Conservation (phyloP, 768 basidiomycete species). For the Psilocybe subaeruginosa region DNA sequence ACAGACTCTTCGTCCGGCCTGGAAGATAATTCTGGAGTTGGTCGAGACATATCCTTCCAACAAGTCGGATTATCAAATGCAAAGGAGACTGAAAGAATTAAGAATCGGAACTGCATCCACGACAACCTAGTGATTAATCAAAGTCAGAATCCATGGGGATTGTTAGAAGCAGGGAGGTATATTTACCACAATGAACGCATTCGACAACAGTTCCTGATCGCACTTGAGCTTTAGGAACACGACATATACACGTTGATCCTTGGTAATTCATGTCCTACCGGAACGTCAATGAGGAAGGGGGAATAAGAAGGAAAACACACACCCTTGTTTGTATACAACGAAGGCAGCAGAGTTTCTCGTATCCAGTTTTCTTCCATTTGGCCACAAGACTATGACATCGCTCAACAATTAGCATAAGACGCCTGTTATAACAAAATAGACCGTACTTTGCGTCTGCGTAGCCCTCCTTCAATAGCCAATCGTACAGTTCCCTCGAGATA, state of each 20-base stretch:
- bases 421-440: background rate
- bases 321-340: slow-evolving; percentile 96
- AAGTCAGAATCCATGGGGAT: slow-evolving; percentile 4
- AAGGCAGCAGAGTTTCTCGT: slow-evolving; percentile 97
- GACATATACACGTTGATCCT: slow-evolving; percentile 96
- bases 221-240: slow-evolving; percentile 94
- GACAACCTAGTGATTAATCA: slow-evolving; percentile 60
- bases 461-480: slow-evolving; percentile 96
- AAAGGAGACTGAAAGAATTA: slow-evolving; percentile 5
- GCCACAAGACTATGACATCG: slow-evolving; percentile 76
- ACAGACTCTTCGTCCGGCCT: background rate
- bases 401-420: slow-evolving; percentile 9
- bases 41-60: background rate
- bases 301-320: slow-evolving; percentile 9
- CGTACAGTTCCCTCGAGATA: slow-evolving; percentile 89
- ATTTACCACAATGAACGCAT: slow-evolving; percentile 95
- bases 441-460: slow-evolving; percentile 93
- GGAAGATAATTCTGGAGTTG: background rate
- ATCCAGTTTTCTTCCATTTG: slow-evolving; percentile 99
- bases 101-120: slow-evolving; percentile 88
- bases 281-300: slow-evolving; percentile 4
- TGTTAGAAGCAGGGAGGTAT: background rate
- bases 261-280: slow-evolving; percentile 97
- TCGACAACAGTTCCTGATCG: slow-evolving; percentile 91
- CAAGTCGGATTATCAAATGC: background rate